Evolutionary conservation across 345 rosid species (phyloP).

Genomic region (Orychophragmus violaceus): DNA sequence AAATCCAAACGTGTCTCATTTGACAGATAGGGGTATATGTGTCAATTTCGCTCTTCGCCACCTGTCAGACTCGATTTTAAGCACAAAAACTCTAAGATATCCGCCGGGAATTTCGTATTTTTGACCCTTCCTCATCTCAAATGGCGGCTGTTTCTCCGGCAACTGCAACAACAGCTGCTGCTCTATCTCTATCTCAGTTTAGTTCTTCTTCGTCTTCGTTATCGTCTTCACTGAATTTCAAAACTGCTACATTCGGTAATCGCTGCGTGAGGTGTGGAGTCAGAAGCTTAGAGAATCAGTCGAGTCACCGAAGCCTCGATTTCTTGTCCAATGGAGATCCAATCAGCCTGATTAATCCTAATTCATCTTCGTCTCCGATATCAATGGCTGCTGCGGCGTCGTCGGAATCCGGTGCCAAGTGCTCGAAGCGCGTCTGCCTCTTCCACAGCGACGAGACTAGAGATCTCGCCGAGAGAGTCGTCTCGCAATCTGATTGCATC

Average conservation of each 20-base stretch:
- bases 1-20: slow-evolving; percentile 11
- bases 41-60: not conserved
- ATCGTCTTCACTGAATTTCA: slow-evolving; percentile 9
- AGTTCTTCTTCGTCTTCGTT: slow-evolving; percentile 4
- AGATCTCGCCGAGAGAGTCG: slow-evolving; percentile 77
- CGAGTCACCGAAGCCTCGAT: slow-evolving; percentile 42
- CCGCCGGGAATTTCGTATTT: slow-evolving; percentile 12
- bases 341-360: slow-evolving; percentile 35
- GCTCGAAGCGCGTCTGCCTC: slow-evolving; percentile 58
- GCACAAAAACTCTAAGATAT: slow-evolving; percentile 7
- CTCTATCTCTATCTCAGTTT: not conserved
- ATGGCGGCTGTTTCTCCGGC: slow-evolving; percentile 35
- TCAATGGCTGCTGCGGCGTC: slow-evolving; percentile 48
- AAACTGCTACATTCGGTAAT: not conserved
- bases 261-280: slow-evolving; percentile 42
- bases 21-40: slow-evolving; percentile 26
- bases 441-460: slow-evolving; percentile 70
- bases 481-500: slow-evolving; percentile 63
- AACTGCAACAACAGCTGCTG: slow-evolving; percentile 10
- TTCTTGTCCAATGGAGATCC: slow-evolving; percentile 48
- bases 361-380: slow-evolving; percentile 31
- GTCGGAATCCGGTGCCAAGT: slow-evolving; percentile 44
- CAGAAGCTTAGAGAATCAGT: slow-evolving; percentile 51
- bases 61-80: not conserved
- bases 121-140: slow-evolving; percentile 26